A percentile compares a stretch with the other conserved stretches of the same genome.
phyloP scores from a whole-genome alignment of 495 filamentous ascomycete species.

The Achaetomiella virescens region DNA sequence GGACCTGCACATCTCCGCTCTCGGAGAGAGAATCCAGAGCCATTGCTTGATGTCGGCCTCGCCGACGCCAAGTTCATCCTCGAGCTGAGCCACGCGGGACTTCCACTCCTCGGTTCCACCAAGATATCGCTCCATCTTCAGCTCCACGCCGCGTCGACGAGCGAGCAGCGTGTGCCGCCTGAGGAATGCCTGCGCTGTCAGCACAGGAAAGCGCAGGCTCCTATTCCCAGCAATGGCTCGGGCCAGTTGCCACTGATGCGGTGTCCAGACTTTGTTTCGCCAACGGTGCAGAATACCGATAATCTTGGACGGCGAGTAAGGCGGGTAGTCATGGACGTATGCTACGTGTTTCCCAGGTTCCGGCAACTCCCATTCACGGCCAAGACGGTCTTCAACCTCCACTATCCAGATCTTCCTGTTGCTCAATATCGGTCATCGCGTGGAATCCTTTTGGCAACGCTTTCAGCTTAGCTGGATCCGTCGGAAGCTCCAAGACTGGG shows the following conservation, averaged over 20 bases:
- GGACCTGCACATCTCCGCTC: conserved; percentile 27
- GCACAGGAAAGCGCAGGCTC: conserved; percentile 26
- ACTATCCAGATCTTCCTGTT: conserved; percentile 13
- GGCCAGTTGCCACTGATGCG: conserved; percentile 9
- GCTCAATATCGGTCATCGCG: conserved; percentile 10
- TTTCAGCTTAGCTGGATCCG: background rate
- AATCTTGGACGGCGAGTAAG: conserved; percentile 15
- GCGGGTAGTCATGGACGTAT: conserved; percentile 2
- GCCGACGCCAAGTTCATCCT: conserved; percentile 18
- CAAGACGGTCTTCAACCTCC: background rate
- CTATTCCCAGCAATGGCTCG: conserved; percentile 16
- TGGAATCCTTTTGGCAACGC: conserved; percentile 10
- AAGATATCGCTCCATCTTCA: conserved; percentile 15
- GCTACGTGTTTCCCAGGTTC: background rate
- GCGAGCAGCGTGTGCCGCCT: conserved; percentile 17
- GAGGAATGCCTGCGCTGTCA: conserved; percentile 30
- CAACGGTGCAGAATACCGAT: conserved; percentile 12
- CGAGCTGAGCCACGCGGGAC: conserved; percentile 21
- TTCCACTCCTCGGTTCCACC: conserved; percentile 26
- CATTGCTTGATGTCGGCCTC: conserved; percentile 31
- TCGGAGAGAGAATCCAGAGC: conserved; percentile 39
- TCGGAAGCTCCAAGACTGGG: background rate
- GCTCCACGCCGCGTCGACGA: background rate
- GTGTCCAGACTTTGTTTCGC: conserved; percentile 1
- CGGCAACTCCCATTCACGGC: conserved; percentile 1